A percentile compares a stretch with the other conserved stretches of the same genome.
phyloP scores from a whole-genome alignment of 2,329 filamentous ascomycete species.

The Pyrenophora tritici-repentis region DNA sequence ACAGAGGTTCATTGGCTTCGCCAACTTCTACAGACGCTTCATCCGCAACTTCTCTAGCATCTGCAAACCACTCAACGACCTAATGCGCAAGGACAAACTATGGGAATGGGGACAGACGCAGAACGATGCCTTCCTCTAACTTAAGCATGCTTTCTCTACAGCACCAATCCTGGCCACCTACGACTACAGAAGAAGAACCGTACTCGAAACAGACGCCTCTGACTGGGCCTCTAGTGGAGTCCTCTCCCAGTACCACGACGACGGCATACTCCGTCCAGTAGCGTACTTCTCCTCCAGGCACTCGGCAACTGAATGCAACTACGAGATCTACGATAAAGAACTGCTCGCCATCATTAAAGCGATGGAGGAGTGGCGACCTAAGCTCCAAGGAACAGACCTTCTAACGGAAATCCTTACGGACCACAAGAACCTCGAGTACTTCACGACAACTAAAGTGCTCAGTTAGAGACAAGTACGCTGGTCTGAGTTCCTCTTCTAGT shows the following conservation, averaged over 20 bases:
- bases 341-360: slow-evolving; percentile 39
- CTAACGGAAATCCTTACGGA: no score
- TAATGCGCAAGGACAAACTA: background rate
- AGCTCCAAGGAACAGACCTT: no score
- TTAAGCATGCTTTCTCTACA: background rate
- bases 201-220: background rate
- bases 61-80: background rate
- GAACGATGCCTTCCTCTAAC: background rate
- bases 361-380: no score
- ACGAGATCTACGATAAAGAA: slow-evolving; percentile 46
- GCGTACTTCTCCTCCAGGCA: slow-evolving; percentile 33
- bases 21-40: background rate
- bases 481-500: slow-evolving; percentile 9
- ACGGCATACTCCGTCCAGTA: slow-evolving; percentile 15
- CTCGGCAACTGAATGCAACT: slow-evolving; percentile 33
- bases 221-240: slow-evolving; percentile 12
- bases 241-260: slow-evolving; percentile 14
- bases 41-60: background rate
- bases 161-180: background rate
- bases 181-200: background rate
- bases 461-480: slow-evolving; percentile 32
- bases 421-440: slow-evolving; percentile 18
- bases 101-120: no score
- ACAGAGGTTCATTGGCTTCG: background rate
- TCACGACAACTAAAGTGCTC: slow-evolving; percentile 32